Evolutionary conservation across 1,284 basidiomycete species (phyloP).

Genomic region (Rhodotorula sp.): DNA sequence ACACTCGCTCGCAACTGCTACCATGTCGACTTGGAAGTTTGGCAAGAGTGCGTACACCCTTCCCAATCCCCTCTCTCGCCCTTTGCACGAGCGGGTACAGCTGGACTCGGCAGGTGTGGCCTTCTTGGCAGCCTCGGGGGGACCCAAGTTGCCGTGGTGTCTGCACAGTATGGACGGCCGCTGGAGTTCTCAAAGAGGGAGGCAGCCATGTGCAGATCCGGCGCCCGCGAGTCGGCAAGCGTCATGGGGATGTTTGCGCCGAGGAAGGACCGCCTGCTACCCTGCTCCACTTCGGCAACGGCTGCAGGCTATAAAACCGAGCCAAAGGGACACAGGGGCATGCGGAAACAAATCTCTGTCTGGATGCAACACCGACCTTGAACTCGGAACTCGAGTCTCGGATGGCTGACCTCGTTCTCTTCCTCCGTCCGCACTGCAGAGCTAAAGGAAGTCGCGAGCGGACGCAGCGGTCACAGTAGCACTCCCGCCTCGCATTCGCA

Average conservation of each 20-base stretch:
- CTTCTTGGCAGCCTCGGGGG: background rate
- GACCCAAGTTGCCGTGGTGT: background rate
- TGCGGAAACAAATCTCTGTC: no score
- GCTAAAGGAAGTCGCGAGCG: constrained; percentile 35
- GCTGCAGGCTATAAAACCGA: no score
- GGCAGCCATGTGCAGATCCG: no score
- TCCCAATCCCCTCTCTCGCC: no score
- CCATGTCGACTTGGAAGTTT: constrained; percentile 50
- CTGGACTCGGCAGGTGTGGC: no score
- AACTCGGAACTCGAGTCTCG: no score
- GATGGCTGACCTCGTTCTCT: background rate
- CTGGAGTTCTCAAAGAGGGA: no score
- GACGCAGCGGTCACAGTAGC: constrained; percentile 16
- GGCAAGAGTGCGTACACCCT: constrained; percentile 50
- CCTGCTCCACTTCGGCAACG: background rate
- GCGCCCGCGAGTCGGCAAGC: no score
- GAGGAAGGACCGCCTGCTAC: background rate
- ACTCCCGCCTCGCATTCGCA: constrained; percentile 3
- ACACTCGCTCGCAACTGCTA: background rate
- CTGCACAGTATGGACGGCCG: background rate
- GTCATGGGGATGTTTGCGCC: background rate
- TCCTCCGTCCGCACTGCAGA: constrained; percentile 10
- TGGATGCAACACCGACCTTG: no score
- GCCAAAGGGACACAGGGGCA: no score
- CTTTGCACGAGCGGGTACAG: no score